These are phyloP conservation scores for Amanita polypyramis DNA, from an alignment of 768 basidiomycete genomes.

Conservation along the genomic window DNA sequence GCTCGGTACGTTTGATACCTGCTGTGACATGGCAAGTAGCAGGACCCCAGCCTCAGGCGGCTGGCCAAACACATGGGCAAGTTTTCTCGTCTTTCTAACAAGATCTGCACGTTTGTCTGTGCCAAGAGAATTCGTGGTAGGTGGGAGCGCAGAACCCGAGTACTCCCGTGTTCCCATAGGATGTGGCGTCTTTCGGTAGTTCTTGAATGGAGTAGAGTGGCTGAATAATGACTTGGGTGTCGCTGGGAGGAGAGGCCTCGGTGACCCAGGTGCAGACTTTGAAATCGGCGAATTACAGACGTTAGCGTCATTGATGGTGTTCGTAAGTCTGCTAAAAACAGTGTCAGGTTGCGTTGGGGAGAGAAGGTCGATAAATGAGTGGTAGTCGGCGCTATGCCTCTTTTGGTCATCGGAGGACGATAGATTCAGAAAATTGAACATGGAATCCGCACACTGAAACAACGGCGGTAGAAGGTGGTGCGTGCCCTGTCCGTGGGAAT, in stretches of 20 bases:
- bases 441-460: slow-evolving; percentile 12
- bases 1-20: slow-evolving; percentile 14
- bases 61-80: slow-evolving; percentile 72
- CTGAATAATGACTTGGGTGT: slow-evolving; percentile 34
- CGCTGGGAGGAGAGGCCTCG: slow-evolving; percentile 36
- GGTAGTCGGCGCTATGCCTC: slow-evolving; percentile 9
- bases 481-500: neutral
- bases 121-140: slow-evolving; percentile 59
- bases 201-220: neutral
- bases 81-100: slow-evolving; percentile 64
- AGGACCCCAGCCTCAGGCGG: slow-evolving; percentile 40
- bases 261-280: slow-evolving; percentile 17
- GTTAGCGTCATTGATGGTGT: slow-evolving; percentile 8
- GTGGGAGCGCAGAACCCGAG: slow-evolving; percentile 23
- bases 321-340: neutral
- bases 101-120: slow-evolving; percentile 61
- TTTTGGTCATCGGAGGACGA: slow-evolving; percentile 11
- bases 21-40: slow-evolving; percentile 8
- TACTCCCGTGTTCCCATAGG: neutral
- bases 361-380: slow-evolving; percentile 25
- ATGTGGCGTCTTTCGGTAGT: neutral
- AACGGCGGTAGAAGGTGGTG: slow-evolving; percentile 15
- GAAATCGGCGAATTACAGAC: slow-evolving; percentile 6
- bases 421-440: slow-evolving; percentile 20
- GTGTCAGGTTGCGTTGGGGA: slow-evolving; percentile 17